Evolutionary conservation across 768 basidiomycete genomes (phyloP).

Genomic region (Agaricus sinodeliciosus): DNA sequence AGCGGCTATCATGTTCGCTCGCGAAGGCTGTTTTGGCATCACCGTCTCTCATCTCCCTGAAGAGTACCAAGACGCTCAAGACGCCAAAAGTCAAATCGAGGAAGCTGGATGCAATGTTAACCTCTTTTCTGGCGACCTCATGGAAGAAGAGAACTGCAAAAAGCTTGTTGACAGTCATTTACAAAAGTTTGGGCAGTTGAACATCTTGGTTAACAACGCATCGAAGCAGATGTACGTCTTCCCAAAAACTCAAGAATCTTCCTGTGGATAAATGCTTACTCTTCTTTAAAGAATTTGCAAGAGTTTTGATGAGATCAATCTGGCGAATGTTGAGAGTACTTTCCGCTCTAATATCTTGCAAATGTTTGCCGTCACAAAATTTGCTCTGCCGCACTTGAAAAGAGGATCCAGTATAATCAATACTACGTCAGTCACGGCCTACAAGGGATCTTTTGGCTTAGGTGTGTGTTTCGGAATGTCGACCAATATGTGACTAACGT

Average conservation of each 20-base stretch:
- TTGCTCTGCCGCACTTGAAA: conserved; percentile 51
- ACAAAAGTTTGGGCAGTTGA: conserved; percentile 34
- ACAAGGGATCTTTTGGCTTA: conserved; percentile 28
- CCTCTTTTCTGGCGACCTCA: conserved; percentile 35
- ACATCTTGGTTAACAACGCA: conserved; percentile 59
- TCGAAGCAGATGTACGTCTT: conserved; percentile 34
- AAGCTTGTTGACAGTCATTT: conserved; percentile 42
- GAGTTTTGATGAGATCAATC: conserved; percentile 40
- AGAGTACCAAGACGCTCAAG: conserved; percentile 49
- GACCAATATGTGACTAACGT: conserved; percentile 7
- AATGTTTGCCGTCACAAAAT: conserved; percentile 53
- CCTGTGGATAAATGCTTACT: neutral
- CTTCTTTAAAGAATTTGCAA: conserved; percentile 29
- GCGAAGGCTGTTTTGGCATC: conserved; percentile 44
- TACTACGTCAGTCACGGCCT: conserved; percentile 52
- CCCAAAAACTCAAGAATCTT: neutral
- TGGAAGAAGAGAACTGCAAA: conserved; percentile 33
- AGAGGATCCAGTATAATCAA: conserved; percentile 56
- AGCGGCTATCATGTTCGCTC: conserved; percentile 43
- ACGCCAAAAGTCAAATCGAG: conserved; percentile 41
- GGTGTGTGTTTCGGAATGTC: conserved; percentile 15
- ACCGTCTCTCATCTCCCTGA: conserved; percentile 48
- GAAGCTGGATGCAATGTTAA: conserved; percentile 29
- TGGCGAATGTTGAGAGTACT: conserved; percentile 46
- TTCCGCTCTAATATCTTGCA: conserved; percentile 53